A percentile compares a stretch with the other conserved stretches of the same genome.
Evolutionary conservation across 805 yeast species (phyloP).

Genomic region (Limtongia smithiae): DNA sequence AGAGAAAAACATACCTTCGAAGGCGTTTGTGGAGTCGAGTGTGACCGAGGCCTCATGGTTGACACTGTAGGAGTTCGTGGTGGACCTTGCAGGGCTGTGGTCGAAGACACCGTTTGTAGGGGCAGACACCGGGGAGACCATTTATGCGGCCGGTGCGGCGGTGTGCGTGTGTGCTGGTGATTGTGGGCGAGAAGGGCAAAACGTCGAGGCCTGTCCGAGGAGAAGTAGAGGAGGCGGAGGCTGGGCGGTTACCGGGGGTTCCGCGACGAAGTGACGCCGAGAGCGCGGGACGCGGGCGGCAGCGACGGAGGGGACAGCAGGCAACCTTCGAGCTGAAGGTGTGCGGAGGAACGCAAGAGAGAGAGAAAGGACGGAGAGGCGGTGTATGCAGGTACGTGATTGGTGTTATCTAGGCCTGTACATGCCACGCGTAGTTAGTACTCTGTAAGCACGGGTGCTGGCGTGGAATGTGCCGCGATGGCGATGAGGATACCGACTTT

Average conservation of each 20-base stretch:
- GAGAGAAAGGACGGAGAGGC: not conserved
- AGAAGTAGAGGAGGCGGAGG: no score
- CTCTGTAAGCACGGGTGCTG: no score
- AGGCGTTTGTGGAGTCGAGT: constrained; percentile 85
- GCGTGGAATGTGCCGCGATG: no score
- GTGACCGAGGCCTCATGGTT: constrained; percentile 76
- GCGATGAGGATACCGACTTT: constrained; percentile 26
- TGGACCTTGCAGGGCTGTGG: constrained; percentile 10
- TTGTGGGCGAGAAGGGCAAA: no score
- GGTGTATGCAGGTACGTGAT: not conserved
- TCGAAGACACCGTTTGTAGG: not conserved
- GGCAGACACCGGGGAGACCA: constrained; percentile 18
- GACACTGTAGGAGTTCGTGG: constrained; percentile 42
- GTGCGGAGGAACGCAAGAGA: not conserved
- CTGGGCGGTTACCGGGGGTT: constrained; percentile 2
- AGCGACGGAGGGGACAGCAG: constrained; percentile 4
- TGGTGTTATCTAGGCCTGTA: constrained; percentile 17
- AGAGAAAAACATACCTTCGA: constrained; percentile 52
- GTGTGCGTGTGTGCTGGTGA: no score
- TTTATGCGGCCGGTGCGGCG: not conserved
- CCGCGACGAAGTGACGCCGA: constrained; percentile 1
- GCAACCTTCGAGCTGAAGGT: constrained; percentile 2
- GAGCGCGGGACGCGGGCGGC: not conserved
- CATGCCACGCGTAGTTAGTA: no score
- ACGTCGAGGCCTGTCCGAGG: not conserved